Conservation (phyloP, 495 filamentous ascomycete genomes). For the Friedmanniomyces endolithicus region DNA sequence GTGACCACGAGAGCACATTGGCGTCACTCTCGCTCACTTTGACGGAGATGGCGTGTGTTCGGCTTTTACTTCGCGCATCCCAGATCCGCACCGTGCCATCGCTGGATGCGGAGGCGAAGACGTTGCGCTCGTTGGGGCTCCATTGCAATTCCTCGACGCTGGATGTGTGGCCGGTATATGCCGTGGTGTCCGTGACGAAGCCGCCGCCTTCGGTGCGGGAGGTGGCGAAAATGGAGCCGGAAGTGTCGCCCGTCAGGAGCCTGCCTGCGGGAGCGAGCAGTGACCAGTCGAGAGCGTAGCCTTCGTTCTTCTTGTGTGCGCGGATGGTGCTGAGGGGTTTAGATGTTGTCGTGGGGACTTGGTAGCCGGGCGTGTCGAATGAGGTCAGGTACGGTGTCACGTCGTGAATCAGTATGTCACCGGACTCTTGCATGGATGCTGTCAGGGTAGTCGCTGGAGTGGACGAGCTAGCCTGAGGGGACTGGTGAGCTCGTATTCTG, state of each 20-base stretch:
- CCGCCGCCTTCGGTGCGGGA: constrained; percentile 74
- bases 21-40: constrained; percentile 74
- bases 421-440: constrained; percentile 81
- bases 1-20: constrained; percentile 92
- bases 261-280: constrained; percentile 63
- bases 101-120: constrained; percentile 84
- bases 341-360: constrained; percentile 65
- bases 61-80: constrained; percentile 82
- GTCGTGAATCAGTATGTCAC: constrained; percentile 83
- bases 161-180: constrained; percentile 69
- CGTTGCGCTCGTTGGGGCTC: constrained; percentile 80
- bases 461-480: constrained; percentile 53
- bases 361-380: constrained; percentile 76
- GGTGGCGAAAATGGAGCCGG: constrained; percentile 77
- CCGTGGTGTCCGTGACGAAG: constrained; percentile 68
- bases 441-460: constrained; percentile 66
- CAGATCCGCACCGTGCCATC: constrained; percentile 93
- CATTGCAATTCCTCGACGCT: constrained; percentile 93
- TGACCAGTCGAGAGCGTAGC: constrained; percentile 93
- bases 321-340: constrained; percentile 76
- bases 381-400: constrained; percentile 73
- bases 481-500: constrained; percentile 74
- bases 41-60: constrained; percentile 72
- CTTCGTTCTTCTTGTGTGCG: constrained; percentile 75
- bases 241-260: constrained; percentile 81